A percentile compares a stretch with the other conserved stretches of the same genome.
phyloP scores from a whole-genome alignment of 495 filamentous ascomycete genomes.

The Aspergillus avenaceus region DNA sequence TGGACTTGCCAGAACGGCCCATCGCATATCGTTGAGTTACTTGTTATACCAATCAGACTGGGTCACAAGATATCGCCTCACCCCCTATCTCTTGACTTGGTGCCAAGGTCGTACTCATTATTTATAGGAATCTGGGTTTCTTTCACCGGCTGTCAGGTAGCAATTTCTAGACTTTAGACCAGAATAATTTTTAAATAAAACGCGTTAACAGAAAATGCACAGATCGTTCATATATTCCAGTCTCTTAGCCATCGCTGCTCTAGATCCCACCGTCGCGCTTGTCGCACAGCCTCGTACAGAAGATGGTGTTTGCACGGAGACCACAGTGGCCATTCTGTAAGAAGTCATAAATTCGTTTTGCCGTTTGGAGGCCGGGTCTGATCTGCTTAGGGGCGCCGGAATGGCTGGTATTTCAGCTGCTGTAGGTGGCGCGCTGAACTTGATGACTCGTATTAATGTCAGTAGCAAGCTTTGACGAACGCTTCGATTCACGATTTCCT shows the following conservation, averaged over 20 bases:
- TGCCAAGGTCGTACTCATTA: too few relatives aligned
- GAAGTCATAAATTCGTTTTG: background rate
- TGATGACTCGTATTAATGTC: slow-evolving; percentile 1
- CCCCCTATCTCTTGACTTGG: too few relatives aligned
- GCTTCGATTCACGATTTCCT: slow-evolving; percentile 63
- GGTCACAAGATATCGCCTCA: too few relatives aligned
- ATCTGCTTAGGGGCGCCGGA: slow-evolving; percentile 28
- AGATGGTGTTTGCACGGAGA: slow-evolving; percentile 3
- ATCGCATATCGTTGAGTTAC: too few relatives aligned
- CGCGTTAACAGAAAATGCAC: background rate
- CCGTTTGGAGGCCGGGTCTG: slow-evolving; percentile 6
- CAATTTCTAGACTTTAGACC: too few relatives aligned
- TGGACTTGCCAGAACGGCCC: slow-evolving; percentile 9
- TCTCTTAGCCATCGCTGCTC: background rate
- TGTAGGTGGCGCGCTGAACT: slow-evolving; percentile 25
- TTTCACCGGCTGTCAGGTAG: too few relatives aligned
- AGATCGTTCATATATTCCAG: background rate
- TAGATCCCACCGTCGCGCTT: background rate
- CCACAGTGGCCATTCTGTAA: slow-evolving; percentile 20
- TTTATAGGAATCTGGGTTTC: too few relatives aligned
- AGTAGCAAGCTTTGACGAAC: slow-evolving; percentile 60
- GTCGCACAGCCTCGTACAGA: slow-evolving; percentile 2
- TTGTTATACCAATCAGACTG: too few relatives aligned
- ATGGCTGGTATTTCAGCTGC: slow-evolving; percentile 70
- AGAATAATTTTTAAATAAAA: too few relatives aligned